Evolutionary conservation across 2,329 filamentous ascomycete genomes (phyloP).

Genomic region (Drechslerella stenobrocha): DNA sequence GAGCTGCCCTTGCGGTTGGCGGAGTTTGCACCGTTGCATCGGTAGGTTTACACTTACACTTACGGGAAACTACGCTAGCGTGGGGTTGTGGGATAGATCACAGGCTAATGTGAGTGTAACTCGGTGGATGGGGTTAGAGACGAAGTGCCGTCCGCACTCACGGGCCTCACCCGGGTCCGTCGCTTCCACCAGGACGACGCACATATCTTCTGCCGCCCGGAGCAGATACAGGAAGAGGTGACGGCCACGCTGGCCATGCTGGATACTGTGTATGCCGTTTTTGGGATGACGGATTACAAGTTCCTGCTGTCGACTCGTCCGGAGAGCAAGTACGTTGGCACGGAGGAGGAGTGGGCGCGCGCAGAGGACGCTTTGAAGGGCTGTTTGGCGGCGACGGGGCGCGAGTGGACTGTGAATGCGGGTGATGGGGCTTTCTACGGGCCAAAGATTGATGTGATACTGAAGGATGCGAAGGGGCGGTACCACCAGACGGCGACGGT

Average conservation of each 20-base stretch:
- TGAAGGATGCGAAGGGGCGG: constrained; percentile 78
- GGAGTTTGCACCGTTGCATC: constrained; percentile 64
- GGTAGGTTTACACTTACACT: constrained; percentile 44
- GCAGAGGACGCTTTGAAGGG: constrained; percentile 69
- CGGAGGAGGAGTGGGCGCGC: constrained; percentile 65
- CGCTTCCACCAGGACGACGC: constrained; percentile 90
- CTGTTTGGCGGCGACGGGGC: constrained; percentile 67
- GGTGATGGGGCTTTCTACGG: constrained; percentile 90
- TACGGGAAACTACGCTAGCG: too few relatives aligned
- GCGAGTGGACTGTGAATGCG: constrained; percentile 72
- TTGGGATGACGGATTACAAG: constrained; percentile 72
- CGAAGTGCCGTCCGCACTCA: constrained; percentile 78
- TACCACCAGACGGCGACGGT: constrained; percentile 88
- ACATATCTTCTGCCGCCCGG: constrained; percentile 82
- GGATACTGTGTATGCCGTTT: constrained; percentile 69
- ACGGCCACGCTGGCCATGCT: constrained; percentile 74
- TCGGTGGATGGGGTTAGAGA: constrained; percentile 61
- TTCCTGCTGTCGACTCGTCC: constrained; percentile 79
- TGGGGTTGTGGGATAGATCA: too few relatives aligned
- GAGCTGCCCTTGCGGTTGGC: constrained; percentile 82
- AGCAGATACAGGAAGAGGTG: constrained; percentile 75
- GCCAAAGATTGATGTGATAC: constrained; percentile 84
- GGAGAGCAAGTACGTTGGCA: constrained; percentile 73
- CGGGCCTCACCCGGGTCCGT: constrained; percentile 78
- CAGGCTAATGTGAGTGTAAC: neutral